Percentiles rank a stretch among this genome's conserved stretches.
Conservation (phyloP, 2,329 filamentous ascomycete genomes). For the Chaetomium sp. region DNA sequence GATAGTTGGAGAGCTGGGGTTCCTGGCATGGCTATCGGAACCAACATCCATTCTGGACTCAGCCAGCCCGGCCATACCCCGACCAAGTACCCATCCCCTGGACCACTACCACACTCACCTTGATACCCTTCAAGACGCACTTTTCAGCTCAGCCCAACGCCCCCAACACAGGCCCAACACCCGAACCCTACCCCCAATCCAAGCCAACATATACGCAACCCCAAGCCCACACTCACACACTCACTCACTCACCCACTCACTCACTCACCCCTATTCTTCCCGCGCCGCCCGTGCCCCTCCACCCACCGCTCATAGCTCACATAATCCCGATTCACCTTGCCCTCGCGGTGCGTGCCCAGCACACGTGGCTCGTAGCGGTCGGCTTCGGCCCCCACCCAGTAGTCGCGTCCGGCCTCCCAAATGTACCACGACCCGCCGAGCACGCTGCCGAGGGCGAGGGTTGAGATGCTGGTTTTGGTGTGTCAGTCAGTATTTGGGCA, state of each 20-base stretch:
- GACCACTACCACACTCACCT: too few species aligned
- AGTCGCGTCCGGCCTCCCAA: constrained; percentile 20
- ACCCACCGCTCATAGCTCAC: constrained; percentile 23
- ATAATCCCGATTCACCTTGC: constrained; percentile 23
- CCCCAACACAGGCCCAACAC: too few species aligned
- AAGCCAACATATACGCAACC: too few species aligned
- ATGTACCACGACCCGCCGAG: constrained; percentile 23
- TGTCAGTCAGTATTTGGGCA: too few species aligned
- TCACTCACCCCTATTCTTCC: not conserved
- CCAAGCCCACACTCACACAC: not conserved
- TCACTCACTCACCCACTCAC: not conserved
- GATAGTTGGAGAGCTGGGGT: too few species aligned
- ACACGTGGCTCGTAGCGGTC: constrained; percentile 12
- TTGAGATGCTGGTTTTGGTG: constrained; percentile 9
- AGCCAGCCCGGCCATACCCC: too few species aligned
- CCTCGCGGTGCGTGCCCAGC: constrained; percentile 20
- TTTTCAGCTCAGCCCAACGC: too few species aligned
- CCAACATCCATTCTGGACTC: too few species aligned
- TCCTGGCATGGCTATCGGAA: too few species aligned
- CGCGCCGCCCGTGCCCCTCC: constrained; percentile 1
- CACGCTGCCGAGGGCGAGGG: constrained; percentile 15
- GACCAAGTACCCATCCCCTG: too few species aligned
- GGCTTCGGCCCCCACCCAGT: constrained; percentile 10
- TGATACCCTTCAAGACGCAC: too few species aligned
- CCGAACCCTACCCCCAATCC: too few species aligned